Percentiles rank a stretch among this genome's conserved stretches.
phyloP scores from a whole-genome alignment of 2,329 filamentous ascomycete genomes.

The Nemania sp. region DNA sequence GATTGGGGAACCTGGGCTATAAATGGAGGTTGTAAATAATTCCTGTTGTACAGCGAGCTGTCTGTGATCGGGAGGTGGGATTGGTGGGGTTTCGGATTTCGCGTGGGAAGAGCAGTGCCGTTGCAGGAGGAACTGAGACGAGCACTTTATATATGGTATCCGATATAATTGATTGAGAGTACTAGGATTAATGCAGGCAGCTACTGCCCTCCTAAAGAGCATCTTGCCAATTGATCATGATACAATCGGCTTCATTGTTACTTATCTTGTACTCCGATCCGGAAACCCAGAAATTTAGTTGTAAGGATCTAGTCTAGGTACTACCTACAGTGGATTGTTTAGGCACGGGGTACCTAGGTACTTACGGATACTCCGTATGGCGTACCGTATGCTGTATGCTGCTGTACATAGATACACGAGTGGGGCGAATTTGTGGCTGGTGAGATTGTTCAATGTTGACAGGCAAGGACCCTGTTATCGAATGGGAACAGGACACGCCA shows the following conservation, averaged over 20 bases:
- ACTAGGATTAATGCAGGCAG: slow-evolving; percentile 33
- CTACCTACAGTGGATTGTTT: no score
- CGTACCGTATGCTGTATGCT: no score
- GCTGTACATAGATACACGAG: not conserved
- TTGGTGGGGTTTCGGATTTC: slow-evolving; percentile 39
- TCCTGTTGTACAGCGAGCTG: slow-evolving; percentile 74
- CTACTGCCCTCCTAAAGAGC: slow-evolving; percentile 43
- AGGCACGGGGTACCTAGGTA: no score
- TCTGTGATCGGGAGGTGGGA: slow-evolving; percentile 64
- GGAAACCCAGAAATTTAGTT: not conserved
- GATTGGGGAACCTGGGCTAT: slow-evolving; percentile 87
- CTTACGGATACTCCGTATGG: no score
- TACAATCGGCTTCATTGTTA: slow-evolving; percentile 10
- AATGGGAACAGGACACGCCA: slow-evolving; percentile 31
- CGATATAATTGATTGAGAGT: slow-evolving; percentile 36
- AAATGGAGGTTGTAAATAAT: slow-evolving; percentile 81
- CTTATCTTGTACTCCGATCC: not conserved
- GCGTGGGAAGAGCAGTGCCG: slow-evolving; percentile 50
- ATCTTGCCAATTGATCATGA: slow-evolving; percentile 43
- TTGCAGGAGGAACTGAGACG: slow-evolving; percentile 19
- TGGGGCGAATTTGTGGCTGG: not conserved
- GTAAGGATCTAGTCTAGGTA: no score
- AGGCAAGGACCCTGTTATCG: not conserved
- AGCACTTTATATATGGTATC: slow-evolving; percentile 28
- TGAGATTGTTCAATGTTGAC: not conserved